phyloP scores from a whole-genome alignment of 495 filamentous ascomycete genomes.

The Tuber indicum region DNA sequence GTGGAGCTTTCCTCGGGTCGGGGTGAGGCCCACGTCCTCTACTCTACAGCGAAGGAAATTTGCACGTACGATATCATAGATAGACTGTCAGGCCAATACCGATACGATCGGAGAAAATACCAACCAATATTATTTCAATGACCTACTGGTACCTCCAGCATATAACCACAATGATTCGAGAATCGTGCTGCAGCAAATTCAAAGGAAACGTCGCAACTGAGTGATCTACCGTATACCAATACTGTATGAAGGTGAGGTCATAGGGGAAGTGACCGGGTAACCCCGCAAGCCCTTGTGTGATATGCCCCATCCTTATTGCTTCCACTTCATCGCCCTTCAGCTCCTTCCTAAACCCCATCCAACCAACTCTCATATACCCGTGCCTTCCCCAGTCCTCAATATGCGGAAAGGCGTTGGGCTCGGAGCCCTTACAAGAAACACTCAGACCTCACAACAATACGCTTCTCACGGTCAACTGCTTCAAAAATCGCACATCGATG shows the following conservation, averaged over 20 bases:
- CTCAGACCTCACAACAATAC: slow-evolving; percentile 73
- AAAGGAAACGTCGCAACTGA: neutral
- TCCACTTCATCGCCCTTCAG: neutral
- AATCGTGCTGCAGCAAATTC: neutral
- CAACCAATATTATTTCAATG: neutral
- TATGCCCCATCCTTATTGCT: neutral
- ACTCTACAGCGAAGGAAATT: too few relatives aligned
- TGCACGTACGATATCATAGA: too few relatives aligned
- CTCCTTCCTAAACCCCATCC: neutral
- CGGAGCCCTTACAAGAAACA: slow-evolving; percentile 78
- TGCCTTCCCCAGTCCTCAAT: slow-evolving; percentile 37
- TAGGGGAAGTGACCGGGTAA: neutral
- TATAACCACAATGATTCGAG: neutral
- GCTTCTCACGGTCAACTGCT: slow-evolving; percentile 81
- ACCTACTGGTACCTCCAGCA: neutral
- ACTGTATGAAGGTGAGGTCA: neutral
- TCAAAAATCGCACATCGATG: slow-evolving; percentile 68
- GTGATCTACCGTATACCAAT: neutral
- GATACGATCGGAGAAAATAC: neutral
- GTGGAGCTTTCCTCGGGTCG: neutral
- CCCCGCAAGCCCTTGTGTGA: neutral
- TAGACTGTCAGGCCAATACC: neutral
- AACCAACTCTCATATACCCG: neutral
- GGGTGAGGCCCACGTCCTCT: too few relatives aligned
- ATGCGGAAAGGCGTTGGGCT: slow-evolving; percentile 77